Evolutionary conservation across 1,284 basidiomycete genomes (phyloP).

Genomic region (Cutaneotrichosporon sp.): DNA sequence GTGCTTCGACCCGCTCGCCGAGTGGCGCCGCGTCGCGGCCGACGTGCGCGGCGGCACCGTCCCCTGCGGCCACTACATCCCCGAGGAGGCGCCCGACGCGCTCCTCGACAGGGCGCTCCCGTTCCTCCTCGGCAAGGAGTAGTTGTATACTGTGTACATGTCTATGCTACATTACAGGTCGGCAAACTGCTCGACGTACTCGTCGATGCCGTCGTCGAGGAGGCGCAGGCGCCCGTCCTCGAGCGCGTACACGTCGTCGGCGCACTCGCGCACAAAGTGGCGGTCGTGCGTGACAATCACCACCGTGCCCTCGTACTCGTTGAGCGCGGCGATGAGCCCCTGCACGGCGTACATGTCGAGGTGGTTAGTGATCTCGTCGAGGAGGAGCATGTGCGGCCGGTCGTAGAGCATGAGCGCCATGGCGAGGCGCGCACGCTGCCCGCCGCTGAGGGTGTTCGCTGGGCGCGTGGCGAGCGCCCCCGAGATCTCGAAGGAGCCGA

Average conservation of each 20-base stretch:
- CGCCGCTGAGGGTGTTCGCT: slow-evolving; percentile 19
- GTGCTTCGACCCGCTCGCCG: slow-evolving; percentile 24
- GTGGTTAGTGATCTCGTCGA: slow-evolving; percentile 72
- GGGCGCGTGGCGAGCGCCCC: slow-evolving; percentile 55
- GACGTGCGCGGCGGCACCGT: slow-evolving; percentile 35
- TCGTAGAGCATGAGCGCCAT: slow-evolving; percentile 45
- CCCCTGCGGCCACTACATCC: slow-evolving; percentile 53
- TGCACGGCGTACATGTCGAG: slow-evolving; percentile 67
- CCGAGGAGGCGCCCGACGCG: slow-evolving; percentile 45
- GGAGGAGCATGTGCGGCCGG: slow-evolving; percentile 53
- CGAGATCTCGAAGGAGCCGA: slow-evolving; percentile 60
- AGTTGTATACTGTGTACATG: not conserved
- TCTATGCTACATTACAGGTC: slow-evolving; percentile 1
- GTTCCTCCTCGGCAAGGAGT: slow-evolving; percentile 20
- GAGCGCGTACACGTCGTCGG: slow-evolving; percentile 22
- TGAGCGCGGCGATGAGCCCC: slow-evolving; percentile 62
- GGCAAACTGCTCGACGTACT: slow-evolving; percentile 21
- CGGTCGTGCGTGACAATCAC: slow-evolving; percentile 71
- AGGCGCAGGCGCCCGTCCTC: slow-evolving; percentile 17
- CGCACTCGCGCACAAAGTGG: slow-evolving; percentile 27
- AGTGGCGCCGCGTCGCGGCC: slow-evolving; percentile 43
- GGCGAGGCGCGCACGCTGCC: slow-evolving; percentile 60
- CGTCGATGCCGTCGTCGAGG: slow-evolving; percentile 25
- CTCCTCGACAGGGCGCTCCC: slow-evolving; percentile 28
- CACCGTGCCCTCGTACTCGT: slow-evolving; percentile 62